Base-by-base conservation (phyloP, 2,329 filamentous ascomycete genomes). In the Reticulascus tulasneorum region DNA sequence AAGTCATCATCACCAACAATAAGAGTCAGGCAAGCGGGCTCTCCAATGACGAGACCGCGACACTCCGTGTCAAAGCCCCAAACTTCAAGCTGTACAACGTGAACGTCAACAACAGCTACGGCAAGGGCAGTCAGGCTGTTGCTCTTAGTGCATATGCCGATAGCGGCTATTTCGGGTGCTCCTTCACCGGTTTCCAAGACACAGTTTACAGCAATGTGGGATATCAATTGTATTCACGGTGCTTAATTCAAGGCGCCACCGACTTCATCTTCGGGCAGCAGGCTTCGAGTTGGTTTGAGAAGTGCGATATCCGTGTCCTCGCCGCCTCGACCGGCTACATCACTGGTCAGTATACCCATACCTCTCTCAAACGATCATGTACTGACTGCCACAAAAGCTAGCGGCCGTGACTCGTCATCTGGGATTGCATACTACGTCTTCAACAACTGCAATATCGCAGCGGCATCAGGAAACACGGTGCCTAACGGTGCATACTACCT, bases 51-150 rank as follows among this genome's bases (percentile, higher is more conserved):
- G 52, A 56, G 39, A 79, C 64, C 1, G 67, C 59, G 2, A 69
- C 67, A 0, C 55, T 73, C 41, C 74, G 75, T 9, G 60, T 69
- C 18, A 60, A 63, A 47, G 66, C 71, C 1, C 50, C 56, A 6
- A 67, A 74, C 47, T 67, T 82, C 40, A 73, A 71, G 46, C 16
- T 70, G 13, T 84, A 83, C 62, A 83, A 83, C 45, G 63, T 84
- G 52, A 77, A 72, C 35, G 56, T 73, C 9, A 55, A 58, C 10
- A 73, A 73, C 46, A 60, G 58, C 0, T 67, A 64, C 35, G 69
- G 69, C 69, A 47, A 75, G 73, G 5, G 54, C 55, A 26, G 60
- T 66, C 36, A 64, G 45, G 69, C 69, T 22, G 58, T 73, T 13
- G 69, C 69, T 4, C 45, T 73, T 11, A 64, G 60, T 13, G 66